Percentiles rank a stretch among this genome's conserved stretches.
Conservation (phyloP, 352 stramenopile genomes). For the Phytophthora aleatoria region DNA sequence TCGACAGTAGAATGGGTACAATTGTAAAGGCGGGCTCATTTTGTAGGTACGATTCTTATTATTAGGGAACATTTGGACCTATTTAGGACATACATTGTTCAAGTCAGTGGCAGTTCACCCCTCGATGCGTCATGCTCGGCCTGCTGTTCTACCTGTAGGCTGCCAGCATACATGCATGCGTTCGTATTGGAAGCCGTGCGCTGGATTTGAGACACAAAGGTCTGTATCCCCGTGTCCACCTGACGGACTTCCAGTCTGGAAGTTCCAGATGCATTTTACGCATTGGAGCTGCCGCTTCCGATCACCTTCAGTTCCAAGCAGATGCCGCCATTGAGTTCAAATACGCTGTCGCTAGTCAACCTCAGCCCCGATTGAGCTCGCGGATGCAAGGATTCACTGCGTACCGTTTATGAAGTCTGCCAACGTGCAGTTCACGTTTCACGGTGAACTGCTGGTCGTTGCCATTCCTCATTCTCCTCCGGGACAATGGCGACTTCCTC, state of each 20-base stretch:
- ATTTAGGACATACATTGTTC: conserved; percentile 16
- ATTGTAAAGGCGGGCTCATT: conserved; percentile 1
- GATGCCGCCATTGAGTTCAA: neutral
- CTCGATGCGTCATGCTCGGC: neutral
- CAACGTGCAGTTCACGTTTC: neutral
- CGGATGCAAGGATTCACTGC: conserved; percentile 16
- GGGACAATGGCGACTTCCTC: conserved; percentile 26
- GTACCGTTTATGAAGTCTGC: conserved; percentile 15
- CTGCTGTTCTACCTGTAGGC: neutral
- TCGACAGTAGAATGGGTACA: conserved; percentile 23
- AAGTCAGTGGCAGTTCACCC: conserved; percentile 20
- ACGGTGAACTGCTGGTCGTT: conserved; percentile 6
- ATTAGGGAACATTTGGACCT: neutral
- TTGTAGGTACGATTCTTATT: too few relatives aligned
- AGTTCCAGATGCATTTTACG: neutral
- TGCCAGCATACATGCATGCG: too few relatives aligned
- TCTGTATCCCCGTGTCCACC: neutral
- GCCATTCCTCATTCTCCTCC: conserved; percentile 16
- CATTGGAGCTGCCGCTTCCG: neutral
- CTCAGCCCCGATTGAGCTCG: neutral
- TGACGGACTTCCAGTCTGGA: neutral
- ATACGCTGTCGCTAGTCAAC: too few relatives aligned
- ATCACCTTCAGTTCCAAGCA: neutral
- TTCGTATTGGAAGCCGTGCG: too few relatives aligned
- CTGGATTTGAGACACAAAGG: neutral